Percentiles rank a stretch among this genome's conserved stretches.
Conservation (phyloP, 352 stramenopile species). For the Phytophthora vignae region DNA sequence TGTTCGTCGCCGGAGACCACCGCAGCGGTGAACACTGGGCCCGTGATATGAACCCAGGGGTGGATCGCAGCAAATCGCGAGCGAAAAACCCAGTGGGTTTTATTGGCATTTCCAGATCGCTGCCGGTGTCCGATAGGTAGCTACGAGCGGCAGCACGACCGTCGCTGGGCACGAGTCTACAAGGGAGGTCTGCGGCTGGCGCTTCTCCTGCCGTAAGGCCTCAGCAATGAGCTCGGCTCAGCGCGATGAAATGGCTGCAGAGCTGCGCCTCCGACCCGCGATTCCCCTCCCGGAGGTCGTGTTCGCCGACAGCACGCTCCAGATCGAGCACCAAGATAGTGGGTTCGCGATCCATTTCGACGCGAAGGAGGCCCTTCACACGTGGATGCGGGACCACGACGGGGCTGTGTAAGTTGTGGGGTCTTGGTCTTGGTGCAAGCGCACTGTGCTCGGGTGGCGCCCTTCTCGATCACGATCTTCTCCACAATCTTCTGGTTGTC, state of each 20-base stretch:
- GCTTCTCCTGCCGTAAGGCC: conserved; percentile 44
- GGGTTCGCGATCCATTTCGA: conserved; percentile 52
- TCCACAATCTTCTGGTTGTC: too few species aligned
- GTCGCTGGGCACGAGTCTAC: conserved; percentile 17
- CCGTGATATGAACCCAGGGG: too few species aligned
- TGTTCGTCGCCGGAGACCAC: not conserved
- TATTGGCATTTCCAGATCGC: conserved; percentile 2
- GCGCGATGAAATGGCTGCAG: conserved; percentile 37
- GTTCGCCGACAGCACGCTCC: conserved; percentile 51
- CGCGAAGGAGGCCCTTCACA: conserved; percentile 47
- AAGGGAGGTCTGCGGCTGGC: conserved; percentile 51
- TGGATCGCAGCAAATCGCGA: conserved; percentile 12
- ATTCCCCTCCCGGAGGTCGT: conserved; percentile 69
- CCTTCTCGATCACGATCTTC: too few species aligned
- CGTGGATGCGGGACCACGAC: conserved; percentile 46
- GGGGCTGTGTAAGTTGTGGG: conserved; percentile 19
- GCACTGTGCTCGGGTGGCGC: not conserved
- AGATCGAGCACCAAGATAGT: conserved; percentile 37
- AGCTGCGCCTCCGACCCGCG: conserved; percentile 38
- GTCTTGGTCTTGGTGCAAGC: not conserved
- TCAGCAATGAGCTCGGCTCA: conserved; percentile 55
- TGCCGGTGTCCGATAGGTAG: not conserved
- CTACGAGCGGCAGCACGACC: conserved; percentile 12
- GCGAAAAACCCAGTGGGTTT: conserved; percentile 19
- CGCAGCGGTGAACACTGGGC: not conserved